Percentiles rank a stretch among this genome's conserved stretches.
Conservation (phyloP, 2,329 filamentous ascomycete genomes). For the Botryosphaeria dothidea region DNA sequence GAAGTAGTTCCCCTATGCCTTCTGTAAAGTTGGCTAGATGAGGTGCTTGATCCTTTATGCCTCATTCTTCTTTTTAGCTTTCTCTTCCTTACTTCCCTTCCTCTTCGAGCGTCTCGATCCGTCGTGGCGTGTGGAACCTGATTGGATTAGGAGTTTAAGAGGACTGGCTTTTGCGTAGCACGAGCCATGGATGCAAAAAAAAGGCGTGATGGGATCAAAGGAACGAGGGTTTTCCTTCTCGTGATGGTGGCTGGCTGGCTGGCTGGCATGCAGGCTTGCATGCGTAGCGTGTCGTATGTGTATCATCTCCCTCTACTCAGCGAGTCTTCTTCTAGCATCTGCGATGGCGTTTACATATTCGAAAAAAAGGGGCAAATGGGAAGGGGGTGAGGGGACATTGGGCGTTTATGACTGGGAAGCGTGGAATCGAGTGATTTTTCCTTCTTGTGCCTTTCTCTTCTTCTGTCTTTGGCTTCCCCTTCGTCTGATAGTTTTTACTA, state of each 20-base stretch:
- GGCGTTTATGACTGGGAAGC: not conserved
- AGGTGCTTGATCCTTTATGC: not conserved
- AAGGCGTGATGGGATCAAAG: not conserved
- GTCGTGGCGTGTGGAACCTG: not conserved
- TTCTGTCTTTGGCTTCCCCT: not conserved
- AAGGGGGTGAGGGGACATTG: not conserved
- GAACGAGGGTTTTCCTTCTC: not conserved
- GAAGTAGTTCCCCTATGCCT: not conserved
- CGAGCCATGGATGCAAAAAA: not conserved
- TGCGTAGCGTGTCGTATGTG: not conserved
- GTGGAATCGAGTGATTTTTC: not conserved
- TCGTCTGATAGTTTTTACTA: not conserved
- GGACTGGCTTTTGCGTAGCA: not conserved
- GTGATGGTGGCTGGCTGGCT: not conserved
- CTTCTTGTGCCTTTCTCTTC: not conserved
- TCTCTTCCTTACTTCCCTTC: not conserved
- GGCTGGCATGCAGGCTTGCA: not conserved
- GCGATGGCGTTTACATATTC: constrained; percentile 9
- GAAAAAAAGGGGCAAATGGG: not conserved
- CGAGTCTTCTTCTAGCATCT: constrained; percentile 1
- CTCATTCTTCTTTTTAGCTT: not conserved
- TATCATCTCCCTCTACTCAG: constrained; percentile 10
- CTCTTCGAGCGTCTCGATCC: not conserved
- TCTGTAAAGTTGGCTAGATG: not conserved
- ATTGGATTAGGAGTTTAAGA: not conserved